phyloP scores from a whole-genome alignment of 1,139 yeast species.

The Wickerhamomyces sp. region DNA sequence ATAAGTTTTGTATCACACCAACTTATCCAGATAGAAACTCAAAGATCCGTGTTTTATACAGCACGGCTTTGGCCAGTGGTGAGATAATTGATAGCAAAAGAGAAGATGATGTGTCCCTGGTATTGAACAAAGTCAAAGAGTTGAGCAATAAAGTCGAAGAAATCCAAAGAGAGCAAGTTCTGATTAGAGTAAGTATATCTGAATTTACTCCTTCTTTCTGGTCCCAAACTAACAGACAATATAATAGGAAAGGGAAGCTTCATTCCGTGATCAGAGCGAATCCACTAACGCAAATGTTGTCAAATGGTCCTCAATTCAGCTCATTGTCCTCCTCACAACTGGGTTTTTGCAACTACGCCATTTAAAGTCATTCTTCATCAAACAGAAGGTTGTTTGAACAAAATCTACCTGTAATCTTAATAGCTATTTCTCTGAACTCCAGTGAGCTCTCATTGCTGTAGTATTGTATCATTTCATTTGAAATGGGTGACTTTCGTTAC shows the following conservation, averaged over 20 bases:
- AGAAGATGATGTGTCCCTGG: constrained; percentile 35
- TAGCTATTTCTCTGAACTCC: too few species aligned
- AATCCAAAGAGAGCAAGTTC: constrained; percentile 47
- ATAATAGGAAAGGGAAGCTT: constrained; percentile 41
- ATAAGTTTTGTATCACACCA: constrained; percentile 55
- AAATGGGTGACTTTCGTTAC: too few species aligned
- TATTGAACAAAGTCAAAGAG: constrained; percentile 39
- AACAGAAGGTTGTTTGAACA: constrained; percentile 47
- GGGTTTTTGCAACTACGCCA: constrained; percentile 61
- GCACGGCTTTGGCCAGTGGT: constrained; percentile 45
- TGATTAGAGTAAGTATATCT: constrained; percentile 37
- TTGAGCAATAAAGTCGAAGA: constrained; percentile 43
- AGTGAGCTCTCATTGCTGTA: too few species aligned
- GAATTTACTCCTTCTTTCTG: too few species aligned
- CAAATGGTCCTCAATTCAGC: constrained; percentile 52
- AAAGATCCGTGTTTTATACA: constrained; percentile 40
- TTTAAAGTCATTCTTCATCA: constrained; percentile 40
- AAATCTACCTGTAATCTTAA: too few species aligned
- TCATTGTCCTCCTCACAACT: constrained; percentile 38
- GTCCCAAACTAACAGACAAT: constrained; percentile 4
- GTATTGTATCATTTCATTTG: too few species aligned
- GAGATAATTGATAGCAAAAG: constrained; percentile 42
- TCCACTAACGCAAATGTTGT: constrained; percentile 46
- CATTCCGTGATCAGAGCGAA: constrained; percentile 52
- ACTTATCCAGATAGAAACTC: constrained; percentile 37